Conservation (phyloP, 805 yeast genomes). For the Ogataea zsoltii region DNA sequence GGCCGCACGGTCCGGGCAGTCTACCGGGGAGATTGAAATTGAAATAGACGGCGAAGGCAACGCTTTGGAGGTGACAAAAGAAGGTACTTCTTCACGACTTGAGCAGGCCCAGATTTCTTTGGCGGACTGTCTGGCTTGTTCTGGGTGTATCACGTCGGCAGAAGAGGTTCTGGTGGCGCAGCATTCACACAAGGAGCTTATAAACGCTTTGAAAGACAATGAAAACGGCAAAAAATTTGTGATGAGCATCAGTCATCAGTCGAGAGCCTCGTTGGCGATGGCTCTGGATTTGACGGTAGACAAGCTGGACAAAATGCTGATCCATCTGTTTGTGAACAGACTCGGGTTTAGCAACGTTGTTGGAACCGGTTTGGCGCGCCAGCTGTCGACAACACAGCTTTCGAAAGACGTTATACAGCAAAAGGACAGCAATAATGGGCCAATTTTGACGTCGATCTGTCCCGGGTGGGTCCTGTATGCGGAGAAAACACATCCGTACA, state of each 20-base stretch:
- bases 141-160: conserved; percentile 97
- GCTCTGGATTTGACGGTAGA: conserved; percentile 57
- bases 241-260: conserved; percentile 82
- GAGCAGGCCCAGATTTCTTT: conserved; percentile 85
- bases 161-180: conserved; percentile 90
- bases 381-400: conserved; percentile 54
- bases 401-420: conserved; percentile 39
- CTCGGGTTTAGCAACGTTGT: conserved; percentile 75
- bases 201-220: conserved; percentile 50
- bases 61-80: conserved; percentile 67
- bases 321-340: conserved; percentile 54
- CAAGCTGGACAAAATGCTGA: conserved; percentile 60
- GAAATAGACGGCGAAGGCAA: conserved; percentile 59
- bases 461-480: conserved; percentile 98
- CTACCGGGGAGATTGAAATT: conserved; percentile 46
- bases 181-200: conserved; percentile 81
- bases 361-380: conserved; percentile 83
- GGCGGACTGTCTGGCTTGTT: conserved; percentile 93
- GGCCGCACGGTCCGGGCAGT: conserved; percentile 25
- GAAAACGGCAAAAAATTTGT: conserved; percentile 50
- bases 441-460: conserved; percentile 72
- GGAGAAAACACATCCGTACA: conserved; percentile 90
- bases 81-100: conserved; percentile 50
- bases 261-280: conserved; percentile 77
- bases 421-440: conserved; percentile 34